Conservation (phyloP, 2,329 filamentous ascomycete species). For the Xylaria sp. region DNA sequence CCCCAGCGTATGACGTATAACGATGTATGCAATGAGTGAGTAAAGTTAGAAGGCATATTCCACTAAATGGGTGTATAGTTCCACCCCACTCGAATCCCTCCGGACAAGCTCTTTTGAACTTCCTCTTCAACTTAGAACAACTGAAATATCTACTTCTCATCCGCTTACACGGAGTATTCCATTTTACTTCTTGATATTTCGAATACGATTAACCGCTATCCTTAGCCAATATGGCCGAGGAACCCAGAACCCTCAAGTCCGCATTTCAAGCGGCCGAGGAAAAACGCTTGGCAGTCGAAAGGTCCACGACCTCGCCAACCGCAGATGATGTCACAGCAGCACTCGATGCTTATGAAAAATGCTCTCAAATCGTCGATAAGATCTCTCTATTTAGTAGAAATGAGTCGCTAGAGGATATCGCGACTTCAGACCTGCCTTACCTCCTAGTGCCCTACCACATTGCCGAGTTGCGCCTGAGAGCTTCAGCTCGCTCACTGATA, state of each 20-base stretch:
- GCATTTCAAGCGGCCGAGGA: constrained; percentile 63
- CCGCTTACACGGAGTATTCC: neutral
- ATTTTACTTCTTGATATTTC: neutral
- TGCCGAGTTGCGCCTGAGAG: constrained; percentile 80
- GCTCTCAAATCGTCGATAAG: constrained; percentile 73
- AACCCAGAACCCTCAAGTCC: constrained; percentile 62
- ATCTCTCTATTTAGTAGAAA: constrained; percentile 91
- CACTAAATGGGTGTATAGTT: no score
- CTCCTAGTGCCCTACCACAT: constrained; percentile 81
- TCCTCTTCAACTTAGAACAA: neutral
- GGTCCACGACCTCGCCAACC: constrained; percentile 69
- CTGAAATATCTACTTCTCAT: constrained; percentile 3
- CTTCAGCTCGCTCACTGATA: constrained; percentile 62
- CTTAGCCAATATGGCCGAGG: constrained; percentile 51
- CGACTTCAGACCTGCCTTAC: constrained; percentile 87
- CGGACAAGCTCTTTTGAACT: constrained; percentile 4
- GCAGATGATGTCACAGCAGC: constrained; percentile 75
- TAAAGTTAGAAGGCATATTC: no score
- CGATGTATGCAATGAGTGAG: no score
- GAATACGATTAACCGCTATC: constrained; percentile 1
- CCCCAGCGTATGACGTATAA: no score
- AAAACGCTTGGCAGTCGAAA: constrained; percentile 68
- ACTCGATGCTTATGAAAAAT: constrained; percentile 78
- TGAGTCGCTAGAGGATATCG: constrained; percentile 86
- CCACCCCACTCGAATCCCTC: neutral